Evolutionary conservation across 2,329 filamentous ascomycete genomes (phyloP).

Genomic region (Bertia moriformis): DNA sequence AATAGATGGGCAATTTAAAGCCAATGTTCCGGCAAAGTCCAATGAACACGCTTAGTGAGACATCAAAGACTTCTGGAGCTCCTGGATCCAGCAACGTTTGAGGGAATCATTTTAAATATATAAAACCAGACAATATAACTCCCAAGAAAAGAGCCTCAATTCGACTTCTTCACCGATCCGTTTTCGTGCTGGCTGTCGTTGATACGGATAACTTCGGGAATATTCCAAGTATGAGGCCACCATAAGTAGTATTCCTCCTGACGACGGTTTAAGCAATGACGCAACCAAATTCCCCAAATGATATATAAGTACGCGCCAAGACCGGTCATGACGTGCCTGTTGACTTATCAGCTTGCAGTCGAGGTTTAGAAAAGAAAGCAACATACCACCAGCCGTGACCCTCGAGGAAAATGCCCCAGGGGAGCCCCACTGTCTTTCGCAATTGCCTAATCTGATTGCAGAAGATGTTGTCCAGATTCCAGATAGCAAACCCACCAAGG

Average conservation of each 20-base stretch:
- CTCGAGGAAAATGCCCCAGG: conserved; percentile 60
- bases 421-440: conserved; percentile 48
- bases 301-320: conserved; percentile 59
- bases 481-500: conserved; percentile 51
- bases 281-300: conserved; percentile 57
- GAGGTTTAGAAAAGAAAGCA: background rate
- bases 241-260: conserved; percentile 50
- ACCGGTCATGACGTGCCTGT: conserved; percentile 57
- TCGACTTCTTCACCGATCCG: background rate
- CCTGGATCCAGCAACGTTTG: too few species aligned
- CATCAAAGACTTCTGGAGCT: too few species aligned
- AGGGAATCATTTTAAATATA: too few species aligned
- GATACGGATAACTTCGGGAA: background rate
- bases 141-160: too few species aligned
- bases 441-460: conserved; percentile 42
- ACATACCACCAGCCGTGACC: conserved; percentile 60
- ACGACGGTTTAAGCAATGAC: conserved; percentile 51
- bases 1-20: too few species aligned
- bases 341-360: conserved; percentile 6
- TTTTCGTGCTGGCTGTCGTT: background rate
- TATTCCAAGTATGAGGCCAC: conserved; percentile 34
- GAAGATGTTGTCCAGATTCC: conserved; percentile 52
- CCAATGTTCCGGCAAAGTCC: too few species aligned
- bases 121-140: too few species aligned
- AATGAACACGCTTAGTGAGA: too few species aligned